These are phyloP conservation scores for Naematelia aurantialba DNA, from an alignment of 768 basidiomycete genomes.

Conservation along the genomic window DNA sequence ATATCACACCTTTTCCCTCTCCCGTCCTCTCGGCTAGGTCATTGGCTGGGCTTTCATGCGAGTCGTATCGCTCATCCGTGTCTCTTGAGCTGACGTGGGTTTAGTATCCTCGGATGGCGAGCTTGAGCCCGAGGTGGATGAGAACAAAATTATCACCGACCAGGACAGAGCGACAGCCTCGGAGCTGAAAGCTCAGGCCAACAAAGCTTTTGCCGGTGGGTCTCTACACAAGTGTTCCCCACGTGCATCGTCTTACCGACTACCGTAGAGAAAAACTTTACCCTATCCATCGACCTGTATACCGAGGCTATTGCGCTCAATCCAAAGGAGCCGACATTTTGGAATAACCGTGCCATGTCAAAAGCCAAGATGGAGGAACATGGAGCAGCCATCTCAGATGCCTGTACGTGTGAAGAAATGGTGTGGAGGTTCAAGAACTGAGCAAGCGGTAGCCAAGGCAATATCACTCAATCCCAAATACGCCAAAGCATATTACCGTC, in stretches of 20 bases:
- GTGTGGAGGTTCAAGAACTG: neutral
- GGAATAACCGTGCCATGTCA: conserved; percentile 90
- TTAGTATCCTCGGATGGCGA: conserved; percentile 41
- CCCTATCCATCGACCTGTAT: conserved; percentile 71
- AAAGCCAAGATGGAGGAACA: conserved; percentile 89
- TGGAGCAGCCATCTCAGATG: conserved; percentile 84
- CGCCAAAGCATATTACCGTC: conserved; percentile 66
- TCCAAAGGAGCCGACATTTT: conserved; percentile 80
- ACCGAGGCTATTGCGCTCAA: conserved; percentile 80
- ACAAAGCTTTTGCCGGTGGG: conserved; percentile 66
- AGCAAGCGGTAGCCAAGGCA: conserved; percentile 62
- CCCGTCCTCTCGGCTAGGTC: conserved; percentile 21
- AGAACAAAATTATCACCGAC: conserved; percentile 58
- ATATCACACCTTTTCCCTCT: conserved; percentile 37
- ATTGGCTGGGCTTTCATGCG: conserved; percentile 28
- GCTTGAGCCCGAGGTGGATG: conserved; percentile 39
- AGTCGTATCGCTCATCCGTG: conserved; percentile 4
- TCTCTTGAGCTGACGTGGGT: neutral
- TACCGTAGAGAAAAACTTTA: conserved; percentile 64
- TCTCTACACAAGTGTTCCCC: neutral
- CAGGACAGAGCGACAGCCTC: conserved; percentile 66
- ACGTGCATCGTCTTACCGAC: conserved; percentile 10
- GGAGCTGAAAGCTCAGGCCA: conserved; percentile 76
- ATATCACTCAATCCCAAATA: conserved; percentile 84
- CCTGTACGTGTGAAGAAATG: conserved; percentile 59